Conservation (phyloP, 352 stramenopile species). For the Phytopythium boreale region DNA sequence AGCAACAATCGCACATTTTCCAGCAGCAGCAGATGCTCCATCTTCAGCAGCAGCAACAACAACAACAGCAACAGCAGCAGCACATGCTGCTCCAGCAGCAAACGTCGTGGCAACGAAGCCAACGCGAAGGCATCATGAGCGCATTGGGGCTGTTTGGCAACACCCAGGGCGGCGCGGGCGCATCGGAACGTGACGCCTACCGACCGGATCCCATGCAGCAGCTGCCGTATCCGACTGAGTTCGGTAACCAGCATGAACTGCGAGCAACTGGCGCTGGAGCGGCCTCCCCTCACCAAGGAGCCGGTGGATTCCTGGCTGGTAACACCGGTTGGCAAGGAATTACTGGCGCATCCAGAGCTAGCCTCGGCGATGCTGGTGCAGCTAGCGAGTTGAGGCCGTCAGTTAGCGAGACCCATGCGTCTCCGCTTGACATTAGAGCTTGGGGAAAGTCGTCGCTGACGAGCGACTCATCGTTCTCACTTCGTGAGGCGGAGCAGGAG, state of each 20-base stretch:
- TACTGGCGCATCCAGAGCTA: not conserved
- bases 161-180: conserved; percentile 21
- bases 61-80: conserved; percentile 59
- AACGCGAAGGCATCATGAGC: conserved; percentile 79
- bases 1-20: conserved; percentile 62
- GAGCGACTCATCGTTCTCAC: conserved; percentile 16
- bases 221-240: conserved; percentile 51
- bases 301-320: conserved; percentile 29
- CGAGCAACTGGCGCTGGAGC: conserved; percentile 13
- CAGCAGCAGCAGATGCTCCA: conserved; percentile 52
- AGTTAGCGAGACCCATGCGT: not conserved
- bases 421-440: not conserved
- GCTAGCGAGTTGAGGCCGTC: not conserved
- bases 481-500: conserved; percentile 43
- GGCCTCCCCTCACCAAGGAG: conserved; percentile 16
- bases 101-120: conserved; percentile 69
- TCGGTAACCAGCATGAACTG: conserved; percentile 37
- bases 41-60: conserved; percentile 31
- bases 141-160: conserved; percentile 64
- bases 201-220: conserved; percentile 37
- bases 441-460: conserved; percentile 4
- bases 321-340: conserved; percentile 4
- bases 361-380: not conserved
- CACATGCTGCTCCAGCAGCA: conserved; percentile 74
- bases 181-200: conserved; percentile 27